Conservation (phyloP, 495 filamentous ascomycete species). For the Podospora bellae-mahoneyi region DNA sequence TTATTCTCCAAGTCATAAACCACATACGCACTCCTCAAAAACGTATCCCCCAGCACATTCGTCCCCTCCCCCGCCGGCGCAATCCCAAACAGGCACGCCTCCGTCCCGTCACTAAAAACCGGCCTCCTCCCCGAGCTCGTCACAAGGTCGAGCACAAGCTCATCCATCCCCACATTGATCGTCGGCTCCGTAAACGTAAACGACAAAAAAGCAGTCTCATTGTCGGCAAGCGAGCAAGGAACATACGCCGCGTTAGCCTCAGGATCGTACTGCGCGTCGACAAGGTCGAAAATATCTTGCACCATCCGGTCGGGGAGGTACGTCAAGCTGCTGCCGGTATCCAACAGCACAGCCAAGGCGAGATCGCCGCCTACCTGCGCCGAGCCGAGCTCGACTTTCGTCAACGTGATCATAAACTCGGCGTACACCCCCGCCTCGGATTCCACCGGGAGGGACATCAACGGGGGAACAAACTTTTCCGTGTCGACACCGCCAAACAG, state of each 20-base stretch:
- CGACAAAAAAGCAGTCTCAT: background rate
- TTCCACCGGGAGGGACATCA: slow-evolving; percentile 75
- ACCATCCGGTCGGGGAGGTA: slow-evolving; percentile 76
- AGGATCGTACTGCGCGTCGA: slow-evolving; percentile 61
- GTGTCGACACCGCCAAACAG: slow-evolving; percentile 91
- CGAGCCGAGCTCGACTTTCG: slow-evolving; percentile 44
- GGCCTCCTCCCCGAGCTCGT: slow-evolving; percentile 46
- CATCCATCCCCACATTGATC: slow-evolving; percentile 70
- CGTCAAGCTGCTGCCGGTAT: slow-evolving; percentile 86
- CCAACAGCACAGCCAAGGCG: slow-evolving; percentile 70
- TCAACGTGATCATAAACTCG: slow-evolving; percentile 84
- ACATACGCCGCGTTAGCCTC: slow-evolving; percentile 61
- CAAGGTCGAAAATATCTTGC: slow-evolving; percentile 57
- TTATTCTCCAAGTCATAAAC: slow-evolving; percentile 90
- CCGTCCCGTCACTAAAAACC: slow-evolving; percentile 58
- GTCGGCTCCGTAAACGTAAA: slow-evolving; percentile 66
- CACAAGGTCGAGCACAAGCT: slow-evolving; percentile 69
- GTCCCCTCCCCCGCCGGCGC: slow-evolving; percentile 62
- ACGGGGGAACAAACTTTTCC: slow-evolving; percentile 66
- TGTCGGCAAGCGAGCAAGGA: slow-evolving; percentile 62
- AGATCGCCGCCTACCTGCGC: slow-evolving; percentile 52
- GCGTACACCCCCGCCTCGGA: slow-evolving; percentile 53
- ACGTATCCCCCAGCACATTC: slow-evolving; percentile 84
- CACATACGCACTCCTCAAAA: slow-evolving; percentile 85
- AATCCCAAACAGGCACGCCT: slow-evolving; percentile 73